A percentile compares a stretch with the other conserved stretches of the same genome.
phyloP scores from a whole-genome alignment of 768 basidiomycete genomes.

The Serendipita sp. region DNA sequence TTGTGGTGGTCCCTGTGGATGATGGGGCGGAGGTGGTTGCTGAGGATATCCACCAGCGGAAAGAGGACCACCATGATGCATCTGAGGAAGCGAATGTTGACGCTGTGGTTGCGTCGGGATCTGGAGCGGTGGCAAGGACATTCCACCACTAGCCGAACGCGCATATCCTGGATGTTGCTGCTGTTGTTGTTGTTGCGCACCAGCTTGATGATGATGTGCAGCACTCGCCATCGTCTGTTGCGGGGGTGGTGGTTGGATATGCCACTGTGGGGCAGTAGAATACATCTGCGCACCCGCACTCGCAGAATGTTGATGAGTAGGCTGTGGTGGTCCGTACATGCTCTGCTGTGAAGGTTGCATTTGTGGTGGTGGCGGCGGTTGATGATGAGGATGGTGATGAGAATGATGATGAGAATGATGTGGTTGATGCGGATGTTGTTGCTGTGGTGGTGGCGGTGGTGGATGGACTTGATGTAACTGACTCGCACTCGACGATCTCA shows the following conservation, averaged over 20 bases:
- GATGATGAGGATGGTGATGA: no score
- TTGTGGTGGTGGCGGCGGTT: no score
- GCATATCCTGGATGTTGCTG: no score
- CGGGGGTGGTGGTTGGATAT: neutral
- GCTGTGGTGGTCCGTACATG: neutral
- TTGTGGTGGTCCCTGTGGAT: neutral
- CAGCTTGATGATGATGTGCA: no score
- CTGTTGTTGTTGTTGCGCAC: no score
- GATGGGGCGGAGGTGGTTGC: neutral
- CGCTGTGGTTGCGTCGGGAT: neutral
- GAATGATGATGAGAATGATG: no score
- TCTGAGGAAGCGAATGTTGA: neutral
- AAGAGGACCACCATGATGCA: neutral
- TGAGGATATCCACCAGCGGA: neutral
- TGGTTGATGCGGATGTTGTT: no score
- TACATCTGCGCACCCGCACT: neutral
- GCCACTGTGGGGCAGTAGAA: neutral
- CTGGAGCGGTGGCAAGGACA: neutral
- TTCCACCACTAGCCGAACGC: neutral
- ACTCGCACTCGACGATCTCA: neutral
- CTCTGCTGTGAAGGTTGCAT: no score
- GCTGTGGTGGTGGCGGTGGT: neutral
- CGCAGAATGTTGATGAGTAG: neutral
- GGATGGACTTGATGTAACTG: neutral
- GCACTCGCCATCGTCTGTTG: no score